phyloP scores from a whole-genome alignment of 2,329 filamentous ascomycete genomes.

The Aspergillus ruber region DNA sequence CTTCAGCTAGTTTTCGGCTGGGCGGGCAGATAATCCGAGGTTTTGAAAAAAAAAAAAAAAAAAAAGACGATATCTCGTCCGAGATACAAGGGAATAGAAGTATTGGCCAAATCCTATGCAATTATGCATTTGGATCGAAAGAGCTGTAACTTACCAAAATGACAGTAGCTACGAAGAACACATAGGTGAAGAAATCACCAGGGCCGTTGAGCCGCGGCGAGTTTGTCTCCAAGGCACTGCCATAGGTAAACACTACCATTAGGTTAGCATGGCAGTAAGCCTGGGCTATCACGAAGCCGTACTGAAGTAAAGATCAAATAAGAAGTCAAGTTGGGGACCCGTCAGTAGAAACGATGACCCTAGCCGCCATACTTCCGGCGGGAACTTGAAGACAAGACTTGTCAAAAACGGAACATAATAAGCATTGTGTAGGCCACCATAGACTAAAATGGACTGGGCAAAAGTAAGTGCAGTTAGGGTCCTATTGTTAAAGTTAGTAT shows the following conservation, averaged over 20 bases:
- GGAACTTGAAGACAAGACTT: slow-evolving; percentile 48
- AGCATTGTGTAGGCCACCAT: slow-evolving; percentile 50
- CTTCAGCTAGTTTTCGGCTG: slow-evolving; percentile 63
- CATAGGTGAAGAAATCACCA: slow-evolving; percentile 74
- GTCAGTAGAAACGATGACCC: slow-evolving; percentile 56
- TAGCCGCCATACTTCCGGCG: slow-evolving; percentile 56
- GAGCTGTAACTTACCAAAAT: slow-evolving; percentile 65
- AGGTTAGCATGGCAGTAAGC: slow-evolving; percentile 25
- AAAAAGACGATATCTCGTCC: slow-evolving; percentile 6
- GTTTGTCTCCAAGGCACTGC: slow-evolving; percentile 64
- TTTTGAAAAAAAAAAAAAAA: slow-evolving; percentile 15
- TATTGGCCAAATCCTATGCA: slow-evolving; percentile 7
- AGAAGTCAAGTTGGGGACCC: slow-evolving; percentile 48
- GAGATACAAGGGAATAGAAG: slow-evolving; percentile 14
- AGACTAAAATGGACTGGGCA: slow-evolving; percentile 54
- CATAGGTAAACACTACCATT: slow-evolving; percentile 63
- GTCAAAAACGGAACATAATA: slow-evolving; percentile 50
- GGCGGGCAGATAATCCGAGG: slow-evolving; percentile 74
- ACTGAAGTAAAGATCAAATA: slow-evolving; percentile 70
- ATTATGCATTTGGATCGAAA: neutral
- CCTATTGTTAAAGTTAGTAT: slow-evolving; percentile 46
- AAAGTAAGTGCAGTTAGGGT: slow-evolving; percentile 62
- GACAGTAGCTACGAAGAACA: slow-evolving; percentile 63
- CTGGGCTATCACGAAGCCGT: slow-evolving; percentile 24
- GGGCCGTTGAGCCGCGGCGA: slow-evolving; percentile 66